These are phyloP conservation scores for Posidonia australis DNA, from an alignment of 106 monocot species.

Conservation along the genomic window DNA sequence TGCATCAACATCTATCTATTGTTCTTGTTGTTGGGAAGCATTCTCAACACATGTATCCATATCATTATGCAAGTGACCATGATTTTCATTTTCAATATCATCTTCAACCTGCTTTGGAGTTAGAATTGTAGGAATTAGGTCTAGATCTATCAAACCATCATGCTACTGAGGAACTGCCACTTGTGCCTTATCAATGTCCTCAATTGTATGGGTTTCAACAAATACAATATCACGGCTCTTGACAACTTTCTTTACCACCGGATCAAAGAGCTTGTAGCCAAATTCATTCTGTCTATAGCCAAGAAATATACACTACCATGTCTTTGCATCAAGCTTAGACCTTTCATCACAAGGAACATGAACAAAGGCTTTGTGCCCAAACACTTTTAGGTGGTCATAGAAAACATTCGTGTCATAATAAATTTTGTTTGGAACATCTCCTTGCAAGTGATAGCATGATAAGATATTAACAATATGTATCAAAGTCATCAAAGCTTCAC, in stretches of 20 bases:
- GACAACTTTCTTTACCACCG: not conserved
- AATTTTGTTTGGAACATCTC: not conserved
- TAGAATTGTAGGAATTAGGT: too few relatives aligned
- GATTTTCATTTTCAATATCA: too few relatives aligned
- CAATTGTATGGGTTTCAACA: not conserved
- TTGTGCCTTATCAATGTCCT: not conserved
- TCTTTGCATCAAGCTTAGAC: not conserved
- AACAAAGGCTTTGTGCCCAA: not conserved
- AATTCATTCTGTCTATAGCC: not conserved
- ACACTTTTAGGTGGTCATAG: not conserved
- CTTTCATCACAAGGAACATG: slow-evolving; percentile 1
- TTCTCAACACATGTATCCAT: too few relatives aligned
- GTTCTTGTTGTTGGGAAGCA: too few relatives aligned
- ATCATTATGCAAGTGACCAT: too few relatives aligned
- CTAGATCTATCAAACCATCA: too few relatives aligned
- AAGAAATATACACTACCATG: not conserved
- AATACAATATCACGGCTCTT: slow-evolving; percentile 7
- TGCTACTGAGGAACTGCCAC: too few relatives aligned
- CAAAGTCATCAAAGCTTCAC: not conserved
- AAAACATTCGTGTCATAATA: not conserved
- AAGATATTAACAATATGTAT: not conserved
- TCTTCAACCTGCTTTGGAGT: too few relatives aligned
- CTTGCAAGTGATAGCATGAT: not conserved
- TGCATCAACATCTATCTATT: too few relatives aligned
- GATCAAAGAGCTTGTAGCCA: slow-evolving; percentile 1